Conservation (phyloP, 2,329 filamentous ascomycete species). For the Chalaropsis ovoidea region DNA sequence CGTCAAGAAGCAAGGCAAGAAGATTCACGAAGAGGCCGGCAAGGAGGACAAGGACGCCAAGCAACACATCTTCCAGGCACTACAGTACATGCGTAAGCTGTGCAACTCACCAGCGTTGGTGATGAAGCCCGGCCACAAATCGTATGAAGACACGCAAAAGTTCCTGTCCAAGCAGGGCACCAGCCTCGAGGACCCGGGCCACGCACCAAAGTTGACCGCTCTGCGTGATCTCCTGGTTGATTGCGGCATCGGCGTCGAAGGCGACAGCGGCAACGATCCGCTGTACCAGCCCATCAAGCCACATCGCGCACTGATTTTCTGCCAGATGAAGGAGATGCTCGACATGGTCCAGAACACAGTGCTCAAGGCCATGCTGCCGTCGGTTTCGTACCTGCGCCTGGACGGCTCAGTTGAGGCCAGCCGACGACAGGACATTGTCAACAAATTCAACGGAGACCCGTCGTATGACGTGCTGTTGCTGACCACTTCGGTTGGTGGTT, state of each 20-base stretch:
- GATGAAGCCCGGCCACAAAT: constrained; percentile 83
- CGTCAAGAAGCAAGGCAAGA: constrained; percentile 82
- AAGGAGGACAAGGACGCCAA: constrained; percentile 86
- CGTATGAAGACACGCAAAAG: constrained; percentile 79
- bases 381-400: constrained; percentile 84
- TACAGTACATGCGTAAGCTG: constrained; percentile 98
- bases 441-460: constrained; percentile 95
- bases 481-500: constrained; percentile 87
- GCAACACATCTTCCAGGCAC: constrained; percentile 95
- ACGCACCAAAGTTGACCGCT: constrained; percentile 87
- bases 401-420: constrained; percentile 89
- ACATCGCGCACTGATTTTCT: constrained; percentile 92
- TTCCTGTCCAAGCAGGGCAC: constrained; percentile 70
- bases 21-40: constrained; percentile 71
- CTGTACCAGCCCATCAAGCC: constrained; percentile 79
- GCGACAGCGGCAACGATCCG: constrained; percentile 47
- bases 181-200: constrained; percentile 69
- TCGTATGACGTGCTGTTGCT: constrained; percentile 89
- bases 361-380: constrained; percentile 78
- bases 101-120: constrained; percentile 96
- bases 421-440: constrained; percentile 93
- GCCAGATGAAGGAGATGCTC: constrained; percentile 99
- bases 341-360: constrained; percentile 97
- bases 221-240: constrained; percentile 91
- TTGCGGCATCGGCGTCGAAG: constrained; percentile 81